phyloP scores from a whole-genome alignment of 306 rosid genomes.

The Potentilla sterilis region DNA sequence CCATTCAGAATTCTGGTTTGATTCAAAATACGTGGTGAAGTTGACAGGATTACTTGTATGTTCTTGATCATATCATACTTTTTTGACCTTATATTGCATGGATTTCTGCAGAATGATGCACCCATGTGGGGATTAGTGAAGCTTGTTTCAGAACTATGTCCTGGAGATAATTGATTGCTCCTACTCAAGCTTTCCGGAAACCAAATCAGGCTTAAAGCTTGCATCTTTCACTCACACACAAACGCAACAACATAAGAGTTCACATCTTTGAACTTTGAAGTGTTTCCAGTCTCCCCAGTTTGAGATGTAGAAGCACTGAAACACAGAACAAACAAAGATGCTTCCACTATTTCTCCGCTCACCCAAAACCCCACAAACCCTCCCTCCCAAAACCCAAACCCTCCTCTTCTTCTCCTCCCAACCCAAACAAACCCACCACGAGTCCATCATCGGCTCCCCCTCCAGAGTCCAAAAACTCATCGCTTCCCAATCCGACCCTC shows the following conservation, averaged over 20 bases:
- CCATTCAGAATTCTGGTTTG: not conserved
- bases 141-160: conserved; percentile 62
- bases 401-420: conserved; percentile 18
- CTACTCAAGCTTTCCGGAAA: no score
- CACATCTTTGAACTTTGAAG: no score
- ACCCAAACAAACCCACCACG: not conserved
- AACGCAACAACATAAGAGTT: no score
- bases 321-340: conserved; percentile 15
- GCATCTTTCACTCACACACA: no score
- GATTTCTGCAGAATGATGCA: conserved; percentile 83
- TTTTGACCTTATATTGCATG: conserved; percentile 7
- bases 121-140: conserved; percentile 73
- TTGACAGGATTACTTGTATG: not conserved
- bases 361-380: conserved; percentile 19
- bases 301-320: no score
- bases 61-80: not conserved
- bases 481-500: conserved; percentile 76
- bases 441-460: conserved; percentile 46
- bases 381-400: conserved; percentile 1
- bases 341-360: conserved; percentile 15
- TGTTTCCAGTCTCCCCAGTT: no score
- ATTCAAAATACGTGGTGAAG: not conserved
- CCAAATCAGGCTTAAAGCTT: no score
- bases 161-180: no score
- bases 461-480: conserved; percentile 73